Base-by-base conservation (phyloP, 768 basidiomycete genomes). In the Amanita exitialis region DNA sequence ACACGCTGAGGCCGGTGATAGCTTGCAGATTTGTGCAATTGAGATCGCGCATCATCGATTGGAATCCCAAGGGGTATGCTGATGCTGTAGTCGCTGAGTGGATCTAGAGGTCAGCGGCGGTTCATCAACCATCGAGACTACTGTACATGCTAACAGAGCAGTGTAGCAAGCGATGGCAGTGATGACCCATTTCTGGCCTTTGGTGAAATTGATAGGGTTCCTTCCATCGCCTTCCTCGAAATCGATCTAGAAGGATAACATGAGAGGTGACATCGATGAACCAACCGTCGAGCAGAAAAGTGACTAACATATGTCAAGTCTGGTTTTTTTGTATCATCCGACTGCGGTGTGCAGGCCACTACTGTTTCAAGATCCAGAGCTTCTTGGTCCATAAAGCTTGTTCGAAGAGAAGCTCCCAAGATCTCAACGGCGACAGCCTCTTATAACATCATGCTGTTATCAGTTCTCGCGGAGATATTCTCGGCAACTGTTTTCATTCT, bases 31-130 rank as follows among this genome's bases (percentile, higher is more conserved):
- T 51, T 8, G 75, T 71, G 53, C 74, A 77, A 42, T 69, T 61
- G 4, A 75, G 68, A 59, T 68, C 79, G 18, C 58, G 66, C n/a
- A 65, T 74, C 83, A 87, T 85, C 0, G 78, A 75, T 4, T 66
- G 57, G 53, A 74, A 67, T 0, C 85, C 84, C 58, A 79, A 60
- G 21, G 72, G 76, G 59, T 78, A 85, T 0, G 78, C 67, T 2
- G 76, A 68, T 4, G 71, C 70, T 2, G 73, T 66, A 1, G 74
- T 71, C 35, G 80, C 83, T 79, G 52, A 36, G 46, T 45, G 20
- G 12, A 32, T 9, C 54, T 38, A 30, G 18, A 34, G 9, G 41
- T 42, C 43, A 32, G 16, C 4, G 8, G 35, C 7, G 43, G 28
- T 25, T 47, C 4, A 55, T n/a, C 20, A n/a, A 6, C 9, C 15